phyloP scores from a whole-genome alignment of 139 green algal species.

The Closterium sp. region DNA sequence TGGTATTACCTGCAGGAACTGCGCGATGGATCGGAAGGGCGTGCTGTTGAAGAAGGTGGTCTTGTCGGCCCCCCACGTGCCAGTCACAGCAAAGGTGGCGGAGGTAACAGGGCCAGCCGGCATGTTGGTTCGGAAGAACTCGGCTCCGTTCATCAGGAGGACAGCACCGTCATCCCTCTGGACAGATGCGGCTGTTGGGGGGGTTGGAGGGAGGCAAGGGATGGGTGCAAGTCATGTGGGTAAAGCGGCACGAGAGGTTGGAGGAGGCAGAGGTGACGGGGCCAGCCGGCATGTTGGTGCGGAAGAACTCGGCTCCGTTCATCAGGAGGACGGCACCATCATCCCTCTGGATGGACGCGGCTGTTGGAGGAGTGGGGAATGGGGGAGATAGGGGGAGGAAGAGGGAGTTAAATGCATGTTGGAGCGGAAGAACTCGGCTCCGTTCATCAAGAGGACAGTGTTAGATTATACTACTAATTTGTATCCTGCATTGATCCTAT shows the following conservation, averaged over 20 bases:
- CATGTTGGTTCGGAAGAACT: slow-evolving; percentile 22
- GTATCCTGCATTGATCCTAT: too few species aligned
- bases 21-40: neutral
- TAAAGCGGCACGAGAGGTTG: too few species aligned
- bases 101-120: slow-evolving; percentile 4
- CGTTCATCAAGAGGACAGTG: too few species aligned
- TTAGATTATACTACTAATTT: too few species aligned
- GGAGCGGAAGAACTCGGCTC: slow-evolving; percentile 2
- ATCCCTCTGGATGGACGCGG: neutral
- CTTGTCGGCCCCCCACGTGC: neutral
- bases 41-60: neutral
- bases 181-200: neutral
- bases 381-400: neutral
- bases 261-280: neutral
- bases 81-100: neutral
- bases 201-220: neutral
- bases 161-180: slow-evolving; percentile 12
- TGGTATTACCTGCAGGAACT: neutral
- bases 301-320: slow-evolving; percentile 22
- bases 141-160: slow-evolving; percentile 13
- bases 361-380: neutral
- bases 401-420: neutral
- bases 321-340: slow-evolving; percentile 9
- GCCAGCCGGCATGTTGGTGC: slow-evolving; percentile 18
- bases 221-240: too few species aligned